Conservation (phyloP, 1,284 basidiomycete species). For the Sanguinoderma infundibulare region DNA sequence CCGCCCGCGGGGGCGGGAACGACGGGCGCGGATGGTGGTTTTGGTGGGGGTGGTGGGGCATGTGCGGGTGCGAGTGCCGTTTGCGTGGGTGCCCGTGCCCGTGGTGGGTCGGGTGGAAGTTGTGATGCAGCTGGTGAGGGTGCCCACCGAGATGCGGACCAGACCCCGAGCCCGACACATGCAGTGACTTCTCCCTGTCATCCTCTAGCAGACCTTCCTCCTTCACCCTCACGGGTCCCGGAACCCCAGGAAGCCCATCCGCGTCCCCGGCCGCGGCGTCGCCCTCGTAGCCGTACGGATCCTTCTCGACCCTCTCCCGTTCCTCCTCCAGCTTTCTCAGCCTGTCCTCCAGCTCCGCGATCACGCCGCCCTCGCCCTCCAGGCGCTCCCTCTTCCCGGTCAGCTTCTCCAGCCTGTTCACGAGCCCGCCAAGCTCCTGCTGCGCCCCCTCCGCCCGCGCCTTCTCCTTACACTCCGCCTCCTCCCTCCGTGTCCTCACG, state of each 20-base stretch:
- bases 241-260: conserved; percentile 2
- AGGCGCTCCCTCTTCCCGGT: conserved; percentile 61
- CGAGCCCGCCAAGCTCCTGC: conserved; percentile 42
- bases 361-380: conserved; percentile 44
- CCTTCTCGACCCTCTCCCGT: conserved; percentile 42
- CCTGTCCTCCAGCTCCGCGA: conserved; percentile 47
- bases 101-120: conserved; percentile 23
- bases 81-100: conserved; percentile 29
- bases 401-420: conserved; percentile 53
- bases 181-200: conserved; percentile 5
- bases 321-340: conserved; percentile 42
- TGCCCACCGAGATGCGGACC: conserved; percentile 4
- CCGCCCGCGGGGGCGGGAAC: conserved; percentile 17
- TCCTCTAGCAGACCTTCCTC: conserved; percentile 22
- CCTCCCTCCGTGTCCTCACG: conserved; percentile 35
- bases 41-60: conserved; percentile 19
- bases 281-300: conserved; percentile 37
- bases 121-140: conserved; percentile 17
- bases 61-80: conserved; percentile 36
- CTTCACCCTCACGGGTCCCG: conserved; percentile 10
- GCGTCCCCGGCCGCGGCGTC: conserved; percentile 24
- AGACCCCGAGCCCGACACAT: neutral
- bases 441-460: conserved; percentile 50
- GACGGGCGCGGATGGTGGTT: conserved; percentile 24
- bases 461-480: conserved; percentile 45